These are phyloP conservation scores for Suhomyces ambrosiae DNA, from an alignment of 1,139 yeast species.

Conservation along the genomic window DNA sequence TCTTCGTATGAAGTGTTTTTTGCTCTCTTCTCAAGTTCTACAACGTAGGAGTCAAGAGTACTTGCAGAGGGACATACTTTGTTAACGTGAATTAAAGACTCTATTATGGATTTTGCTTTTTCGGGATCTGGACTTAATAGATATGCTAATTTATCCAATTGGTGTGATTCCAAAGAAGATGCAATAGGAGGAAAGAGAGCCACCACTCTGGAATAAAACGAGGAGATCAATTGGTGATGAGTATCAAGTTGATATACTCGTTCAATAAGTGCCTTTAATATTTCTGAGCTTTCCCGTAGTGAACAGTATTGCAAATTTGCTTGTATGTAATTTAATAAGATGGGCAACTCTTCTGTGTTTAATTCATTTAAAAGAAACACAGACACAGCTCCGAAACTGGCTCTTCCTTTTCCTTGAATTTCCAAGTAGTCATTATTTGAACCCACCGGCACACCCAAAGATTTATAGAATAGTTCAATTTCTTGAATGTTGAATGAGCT, in stretches of 20 bases:
- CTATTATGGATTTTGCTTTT: constrained; percentile 23
- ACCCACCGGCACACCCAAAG: constrained; percentile 17
- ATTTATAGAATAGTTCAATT: constrained; percentile 20
- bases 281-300: constrained; percentile 19
- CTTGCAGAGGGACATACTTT: constrained; percentile 28
- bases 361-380: constrained; percentile 21
- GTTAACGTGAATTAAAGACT: constrained; percentile 21
- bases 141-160: constrained; percentile 31
- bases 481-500: constrained; percentile 10
- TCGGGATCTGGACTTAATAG: constrained; percentile 24
- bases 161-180: constrained; percentile 20
- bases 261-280: constrained; percentile 5
- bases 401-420: constrained; percentile 6
- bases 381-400: constrained; percentile 28
- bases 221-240: constrained; percentile 8
- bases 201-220: constrained; percentile 4
- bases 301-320: constrained; percentile 22
- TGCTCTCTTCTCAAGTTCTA: constrained; percentile 7
- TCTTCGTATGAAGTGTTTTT: constrained; percentile 3
- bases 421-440: constrained; percentile 13
- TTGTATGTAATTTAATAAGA: constrained; percentile 22
- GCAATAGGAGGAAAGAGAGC: constrained; percentile 5
- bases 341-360: constrained; percentile 12
- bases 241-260: not conserved
- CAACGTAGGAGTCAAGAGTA: constrained; percentile 26